Conservation (phyloP, 805 yeast species). For the Myxozyma monticola region DNA sequence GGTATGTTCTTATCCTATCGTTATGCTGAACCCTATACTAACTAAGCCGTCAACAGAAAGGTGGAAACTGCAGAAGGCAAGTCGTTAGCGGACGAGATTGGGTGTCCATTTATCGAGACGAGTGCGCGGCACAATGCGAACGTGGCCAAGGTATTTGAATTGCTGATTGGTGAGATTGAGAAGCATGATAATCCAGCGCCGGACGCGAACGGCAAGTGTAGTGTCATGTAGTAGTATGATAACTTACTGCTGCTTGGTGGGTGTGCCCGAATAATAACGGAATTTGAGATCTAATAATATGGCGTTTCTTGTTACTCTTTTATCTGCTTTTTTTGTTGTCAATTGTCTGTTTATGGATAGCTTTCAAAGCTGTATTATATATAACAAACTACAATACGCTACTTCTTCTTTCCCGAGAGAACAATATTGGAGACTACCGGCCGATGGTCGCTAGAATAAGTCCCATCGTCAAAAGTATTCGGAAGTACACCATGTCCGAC, state of each 20-base stretch:
- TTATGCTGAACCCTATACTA: not conserved
- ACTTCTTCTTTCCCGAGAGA: not conserved
- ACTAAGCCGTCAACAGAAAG: slow-evolving; percentile 62
- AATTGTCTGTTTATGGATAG: too few relatives aligned
- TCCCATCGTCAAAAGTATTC: slow-evolving; percentile 21
- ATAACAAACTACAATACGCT: too few relatives aligned
- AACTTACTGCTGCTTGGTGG: too few relatives aligned
- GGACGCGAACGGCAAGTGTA: slow-evolving; percentile 20
- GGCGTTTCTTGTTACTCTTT: too few relatives aligned
- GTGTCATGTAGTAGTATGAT: slow-evolving; percentile 7
- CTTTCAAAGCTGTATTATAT: too few relatives aligned
- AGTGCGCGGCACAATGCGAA: slow-evolving; percentile 78
- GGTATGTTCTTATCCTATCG: slow-evolving; percentile 48
- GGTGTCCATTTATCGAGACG: slow-evolving; percentile 77
- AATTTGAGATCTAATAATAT: too few relatives aligned
- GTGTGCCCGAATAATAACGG: too few relatives aligned
- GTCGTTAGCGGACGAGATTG: slow-evolving; percentile 62
- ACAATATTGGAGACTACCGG: slow-evolving; percentile 24
- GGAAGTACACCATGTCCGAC: slow-evolving; percentile 12
- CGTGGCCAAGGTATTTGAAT: slow-evolving; percentile 53
- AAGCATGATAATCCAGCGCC: slow-evolving; percentile 55
- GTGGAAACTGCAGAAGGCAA: slow-evolving; percentile 58
- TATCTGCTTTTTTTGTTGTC: too few relatives aligned
- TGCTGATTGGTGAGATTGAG: slow-evolving; percentile 62
- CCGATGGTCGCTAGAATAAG: slow-evolving; percentile 21